phyloP scores from a whole-genome alignment of 495 filamentous ascomycete genomes.

The Hypoxylon cercidicola region DNA sequence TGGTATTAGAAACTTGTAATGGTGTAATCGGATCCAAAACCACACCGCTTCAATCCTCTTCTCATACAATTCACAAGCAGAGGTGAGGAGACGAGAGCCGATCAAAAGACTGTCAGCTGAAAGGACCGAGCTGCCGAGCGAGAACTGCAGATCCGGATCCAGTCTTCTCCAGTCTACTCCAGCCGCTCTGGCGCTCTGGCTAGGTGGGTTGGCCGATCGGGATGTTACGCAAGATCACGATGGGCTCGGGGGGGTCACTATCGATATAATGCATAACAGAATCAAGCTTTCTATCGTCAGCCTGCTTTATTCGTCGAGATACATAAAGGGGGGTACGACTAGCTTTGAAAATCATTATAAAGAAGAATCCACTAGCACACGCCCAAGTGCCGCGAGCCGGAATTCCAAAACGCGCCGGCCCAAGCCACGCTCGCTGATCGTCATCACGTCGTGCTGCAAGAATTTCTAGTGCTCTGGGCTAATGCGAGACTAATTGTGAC shows the following conservation, averaged over 20 bases:
- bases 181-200: slow-evolving; percentile 12
- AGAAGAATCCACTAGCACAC: slow-evolving; percentile 32
- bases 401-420: slow-evolving; percentile 36
- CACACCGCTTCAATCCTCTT: neutral
- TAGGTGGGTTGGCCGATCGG: slow-evolving; percentile 15
- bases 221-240: slow-evolving; percentile 18
- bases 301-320: neutral
- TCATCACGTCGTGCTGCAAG: slow-evolving; percentile 33
- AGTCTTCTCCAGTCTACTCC: slow-evolving; percentile 7
- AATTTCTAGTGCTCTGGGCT: slow-evolving; percentile 14
- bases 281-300: slow-evolving; percentile 34
- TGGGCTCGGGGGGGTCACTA: slow-evolving; percentile 14
- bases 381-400: slow-evolving; percentile 21
- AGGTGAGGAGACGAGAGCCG: neutral
- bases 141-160: neutral
- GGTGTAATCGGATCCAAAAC: neutral
- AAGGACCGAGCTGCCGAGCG: too few relatives aligned
- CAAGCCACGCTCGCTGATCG: slow-evolving; percentile 36
- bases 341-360: slow-evolving; percentile 37
- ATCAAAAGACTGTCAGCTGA: slow-evolving; percentile 3
- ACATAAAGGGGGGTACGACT: slow-evolving; percentile 3
- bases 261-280: slow-evolving; percentile 30
- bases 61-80: neutral
- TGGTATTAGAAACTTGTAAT: neutral
- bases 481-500: slow-evolving; percentile 19